Evolutionary conservation across 768 basidiomycete species (phyloP), one percentile per base, ranked within the genome.

Genomic region (Cyathus striatus): DNA sequence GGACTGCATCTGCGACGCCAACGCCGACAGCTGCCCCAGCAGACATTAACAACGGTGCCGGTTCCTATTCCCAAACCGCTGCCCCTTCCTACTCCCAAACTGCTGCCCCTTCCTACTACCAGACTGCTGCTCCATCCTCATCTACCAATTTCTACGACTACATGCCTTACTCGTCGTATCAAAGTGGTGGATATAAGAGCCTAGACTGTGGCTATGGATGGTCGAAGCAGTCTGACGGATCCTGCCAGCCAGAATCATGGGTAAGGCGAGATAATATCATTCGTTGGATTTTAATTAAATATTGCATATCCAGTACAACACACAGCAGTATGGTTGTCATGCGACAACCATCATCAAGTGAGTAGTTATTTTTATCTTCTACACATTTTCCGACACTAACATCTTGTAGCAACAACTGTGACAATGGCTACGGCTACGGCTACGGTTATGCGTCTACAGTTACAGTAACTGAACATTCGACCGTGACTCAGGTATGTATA

Each of bases 181-280:
- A 64, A 59, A 54, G 55, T 24, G 85, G 83, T 43, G 85, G 84
- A 21, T 88, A 86, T 62, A 68, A 70, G 58, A 73, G 69, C 57
- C 61, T 86, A 59, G 61, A 72, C 49, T 88, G 85, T 56, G 85
- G 85, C 40, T 88, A 88, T 56, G 85, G 84, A 20, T 81, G 80
- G 54, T 52, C 60, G 38, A 83, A 82, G 62, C 60, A 57, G 43
- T 63, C 58, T 7, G 73, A 82, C 56, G 81, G 81, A 24, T 68
- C 65, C 38, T 87, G 85, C 59, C 46, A 60, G 17, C 51, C 65
- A 20, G 57, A 76, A 57, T 70, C 72, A 41, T 86, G 85, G 84
- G 83, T 84, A 52, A 47, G 73, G 25, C 26, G 22, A 38, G 21
- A 48, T 47, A 30, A 33, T 46, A 23, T 40, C 35, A 40, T 18